Base-by-base conservation (phyloP, 352 stramenopile species). In the Pythium rishiriense region DNA sequence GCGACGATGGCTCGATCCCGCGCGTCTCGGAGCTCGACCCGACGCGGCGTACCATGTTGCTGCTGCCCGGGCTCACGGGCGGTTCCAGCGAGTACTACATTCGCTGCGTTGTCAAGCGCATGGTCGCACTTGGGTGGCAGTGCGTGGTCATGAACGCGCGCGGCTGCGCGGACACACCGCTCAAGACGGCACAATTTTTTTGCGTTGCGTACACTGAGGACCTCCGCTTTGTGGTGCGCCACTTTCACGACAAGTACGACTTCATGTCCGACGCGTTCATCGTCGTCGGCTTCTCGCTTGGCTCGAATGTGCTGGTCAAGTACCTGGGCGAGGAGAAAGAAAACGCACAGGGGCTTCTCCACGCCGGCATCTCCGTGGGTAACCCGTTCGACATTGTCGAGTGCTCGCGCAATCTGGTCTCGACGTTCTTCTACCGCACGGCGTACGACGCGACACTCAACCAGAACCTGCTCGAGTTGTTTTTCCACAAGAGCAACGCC, bases 241-340 rank as follows among this genome's bases (percentile, higher is more conserved):
- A 81, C 35, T 64, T 92, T 1, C 41, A 64, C 14, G 53, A 72
- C 2, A 82, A 67, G 48, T 87, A 87, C 67, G 39, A 72, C 26
- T 86, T 58, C 14, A 65, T 85, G 45, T 24, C 62, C 26, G 54
- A 69, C 28, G 62, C 72, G 29, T 78, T 87, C 52, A 35, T 90
- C 14, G 80, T 66, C 21, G 55, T 88, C 14, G 83, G 83, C 19
- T 92, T 88, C 52, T 92, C 83, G 9, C 78, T 92, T 41, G 83
- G 81, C 12, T 83, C 79, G 11, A 90, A 92, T 41, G 78, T 92
- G 15, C 64, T 94, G 29, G 79, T 88, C 35, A 94, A 94, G 68
- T 92, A 85, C 59, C 60, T 92, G 3, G 83, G 77, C 0, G 83
- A 92, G 66, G 79, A 90, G 33, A 59, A 57, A 28, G 59, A 81